These are phyloP conservation scores for Calvatia gigantea DNA, from an alignment of 768 basidiomycete genomes.

Conservation along the genomic window DNA sequence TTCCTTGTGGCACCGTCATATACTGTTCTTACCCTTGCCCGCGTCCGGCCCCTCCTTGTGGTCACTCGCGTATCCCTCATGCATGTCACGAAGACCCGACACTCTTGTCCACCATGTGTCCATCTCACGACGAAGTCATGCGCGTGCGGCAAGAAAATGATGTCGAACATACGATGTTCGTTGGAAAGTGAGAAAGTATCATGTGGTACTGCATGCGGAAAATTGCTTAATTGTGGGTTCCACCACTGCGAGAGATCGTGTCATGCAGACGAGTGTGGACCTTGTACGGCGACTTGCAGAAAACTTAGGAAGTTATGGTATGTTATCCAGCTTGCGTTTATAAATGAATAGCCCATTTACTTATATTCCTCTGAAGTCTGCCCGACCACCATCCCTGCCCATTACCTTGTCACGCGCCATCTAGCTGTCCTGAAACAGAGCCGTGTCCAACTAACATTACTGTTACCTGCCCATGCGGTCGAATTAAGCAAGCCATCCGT, in stretches of 20 bases:
- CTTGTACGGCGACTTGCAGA: constrained; percentile 74
- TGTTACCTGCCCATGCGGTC: constrained; percentile 79
- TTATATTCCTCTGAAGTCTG: constrained; percentile 35
- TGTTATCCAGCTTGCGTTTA: constrained; percentile 16
- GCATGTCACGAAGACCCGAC: constrained; percentile 72
- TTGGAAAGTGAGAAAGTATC: constrained; percentile 72
- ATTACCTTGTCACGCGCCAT: constrained; percentile 83
- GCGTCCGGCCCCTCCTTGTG: constrained; percentile 66
- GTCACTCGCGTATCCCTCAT: constrained; percentile 77
- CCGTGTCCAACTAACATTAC: constrained; percentile 70
- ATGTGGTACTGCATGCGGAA: constrained; percentile 81
- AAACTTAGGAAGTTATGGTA: constrained; percentile 86
- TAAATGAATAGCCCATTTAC: neutral
- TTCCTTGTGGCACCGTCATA: constrained; percentile 82
- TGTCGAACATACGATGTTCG: constrained; percentile 82
- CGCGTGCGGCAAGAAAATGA: constrained; percentile 82
- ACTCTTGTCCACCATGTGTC: constrained; percentile 84
- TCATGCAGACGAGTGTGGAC: constrained; percentile 79
- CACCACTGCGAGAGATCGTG: constrained; percentile 84
- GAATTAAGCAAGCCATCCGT: constrained; percentile 66
- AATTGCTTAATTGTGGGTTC: constrained; percentile 80
- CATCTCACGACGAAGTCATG: constrained; percentile 77
- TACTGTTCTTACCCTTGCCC: constrained; percentile 79
- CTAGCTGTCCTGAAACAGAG: constrained; percentile 74
- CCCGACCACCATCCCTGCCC: constrained; percentile 75